phyloP scores from a whole-genome alignment of 148 eudicot genomes.

The Rhododendron ferrugineum region DNA sequence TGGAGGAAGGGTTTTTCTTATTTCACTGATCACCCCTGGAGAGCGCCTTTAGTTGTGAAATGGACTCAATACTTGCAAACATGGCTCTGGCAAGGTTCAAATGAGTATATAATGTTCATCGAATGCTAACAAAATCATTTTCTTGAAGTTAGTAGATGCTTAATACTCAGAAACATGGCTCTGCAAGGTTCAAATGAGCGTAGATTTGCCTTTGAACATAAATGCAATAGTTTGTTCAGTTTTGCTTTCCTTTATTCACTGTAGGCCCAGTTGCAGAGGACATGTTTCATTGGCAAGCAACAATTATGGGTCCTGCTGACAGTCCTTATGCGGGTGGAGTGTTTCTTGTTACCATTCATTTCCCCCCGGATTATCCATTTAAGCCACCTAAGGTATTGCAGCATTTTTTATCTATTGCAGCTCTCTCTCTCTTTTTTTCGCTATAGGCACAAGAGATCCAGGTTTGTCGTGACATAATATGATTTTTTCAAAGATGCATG shows the following conservation, averaged over 20 bases:
- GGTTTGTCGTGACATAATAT: not conserved
- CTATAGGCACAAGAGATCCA: not conserved
- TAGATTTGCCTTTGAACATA: not conserved
- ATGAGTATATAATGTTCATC: not conserved
- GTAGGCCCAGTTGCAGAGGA: slow-evolving; percentile 55
- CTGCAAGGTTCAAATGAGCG: not conserved
- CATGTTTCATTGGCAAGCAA: slow-evolving; percentile 68
- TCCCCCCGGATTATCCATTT: slow-evolving; percentile 66
- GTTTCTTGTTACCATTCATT: slow-evolving; percentile 53
- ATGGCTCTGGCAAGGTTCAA: not conserved
- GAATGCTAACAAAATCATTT: not conserved
- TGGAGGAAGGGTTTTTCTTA: not conserved
- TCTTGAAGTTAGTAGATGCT: not conserved
- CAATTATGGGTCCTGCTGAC: slow-evolving; percentile 62
- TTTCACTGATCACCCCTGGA: not conserved
- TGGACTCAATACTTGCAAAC: not conserved
- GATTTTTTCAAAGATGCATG: not conserved
- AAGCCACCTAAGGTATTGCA: slow-evolving; percentile 60
- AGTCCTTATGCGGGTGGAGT: slow-evolving; percentile 74
- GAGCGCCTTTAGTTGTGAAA: not conserved
- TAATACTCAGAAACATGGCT: not conserved
- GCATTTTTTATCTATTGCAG: not conserved
- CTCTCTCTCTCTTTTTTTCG: not conserved
- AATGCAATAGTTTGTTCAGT: not conserved
- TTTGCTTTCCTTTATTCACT: not conserved